These are phyloP conservation scores for Trichothecium roseum DNA, from an alignment of 2,329 filamentous ascomycete species.

Conservation along the genomic window DNA sequence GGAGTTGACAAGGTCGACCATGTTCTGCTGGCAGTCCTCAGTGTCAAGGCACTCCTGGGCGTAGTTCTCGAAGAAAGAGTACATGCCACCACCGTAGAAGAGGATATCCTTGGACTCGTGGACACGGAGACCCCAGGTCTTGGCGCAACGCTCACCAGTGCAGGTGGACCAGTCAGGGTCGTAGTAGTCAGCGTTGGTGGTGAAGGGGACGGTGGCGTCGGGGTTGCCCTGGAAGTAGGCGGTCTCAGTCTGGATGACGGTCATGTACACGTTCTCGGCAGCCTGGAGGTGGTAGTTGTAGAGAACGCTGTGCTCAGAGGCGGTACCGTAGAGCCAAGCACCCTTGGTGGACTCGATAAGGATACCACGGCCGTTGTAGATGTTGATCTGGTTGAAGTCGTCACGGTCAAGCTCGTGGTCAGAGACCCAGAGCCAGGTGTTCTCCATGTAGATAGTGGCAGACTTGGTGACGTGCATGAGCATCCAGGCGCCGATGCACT, in stretches of 20 bases:
- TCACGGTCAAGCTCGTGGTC: slow-evolving; percentile 77
- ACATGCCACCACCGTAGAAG: slow-evolving; percentile 65
- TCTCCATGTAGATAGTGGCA: slow-evolving; percentile 71
- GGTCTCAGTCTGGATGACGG: slow-evolving; percentile 79
- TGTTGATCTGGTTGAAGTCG: slow-evolving; percentile 68
- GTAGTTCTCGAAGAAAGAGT: slow-evolving; percentile 81
- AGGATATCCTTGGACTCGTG: slow-evolving; percentile 56
- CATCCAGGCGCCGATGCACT: slow-evolving; percentile 67
- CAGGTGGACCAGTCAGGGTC: slow-evolving; percentile 64
- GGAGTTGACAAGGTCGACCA: slow-evolving; percentile 61
- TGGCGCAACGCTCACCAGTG: slow-evolving; percentile 46
- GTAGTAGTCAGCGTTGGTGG: slow-evolving; percentile 40
- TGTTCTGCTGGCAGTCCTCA: slow-evolving; percentile 67
- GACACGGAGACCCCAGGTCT: slow-evolving; percentile 68
- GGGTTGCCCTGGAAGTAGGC: slow-evolving; percentile 83
- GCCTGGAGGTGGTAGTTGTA: slow-evolving; percentile 81
- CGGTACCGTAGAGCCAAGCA: slow-evolving; percentile 73
- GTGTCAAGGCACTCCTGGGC: slow-evolving; percentile 55
- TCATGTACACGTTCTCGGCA: slow-evolving; percentile 72
- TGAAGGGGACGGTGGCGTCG: slow-evolving; percentile 56
- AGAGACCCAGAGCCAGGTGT: slow-evolving; percentile 82
- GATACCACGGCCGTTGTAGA: slow-evolving; percentile 82
- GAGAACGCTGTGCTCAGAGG: slow-evolving; percentile 54
- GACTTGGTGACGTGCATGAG: slow-evolving; percentile 53
- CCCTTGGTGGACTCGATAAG: slow-evolving; percentile 64